A percentile compares a stretch with the other conserved stretches of the same genome.
Evolutionary conservation across 352 stramenopile species (phyloP).

Genomic region (Globisporangium paddicum): DNA sequence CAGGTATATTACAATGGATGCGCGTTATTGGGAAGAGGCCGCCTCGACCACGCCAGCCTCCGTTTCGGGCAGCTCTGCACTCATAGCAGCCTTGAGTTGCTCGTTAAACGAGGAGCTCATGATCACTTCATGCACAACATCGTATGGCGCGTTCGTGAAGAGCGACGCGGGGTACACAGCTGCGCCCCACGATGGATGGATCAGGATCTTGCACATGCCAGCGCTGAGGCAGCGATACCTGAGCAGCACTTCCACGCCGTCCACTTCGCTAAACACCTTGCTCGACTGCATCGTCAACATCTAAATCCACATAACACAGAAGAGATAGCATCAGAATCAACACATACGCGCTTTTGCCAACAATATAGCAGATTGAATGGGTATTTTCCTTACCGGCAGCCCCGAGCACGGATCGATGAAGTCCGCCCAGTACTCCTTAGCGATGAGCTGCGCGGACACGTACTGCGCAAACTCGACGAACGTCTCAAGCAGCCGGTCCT

Average conservation of each 20-base stretch:
- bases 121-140: slow-evolving; percentile 70
- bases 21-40: not conserved
- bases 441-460: slow-evolving; percentile 75
- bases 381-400: slow-evolving; percentile 65
- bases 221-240: slow-evolving; percentile 82
- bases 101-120: slow-evolving; percentile 24
- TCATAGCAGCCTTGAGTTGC: not conserved
- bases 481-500: slow-evolving; percentile 94
- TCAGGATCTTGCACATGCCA: slow-evolving; percentile 96
- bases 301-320: slow-evolving; percentile 16
- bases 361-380: not conserved
- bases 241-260: slow-evolving; percentile 90
- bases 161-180: slow-evolving; percentile 96
- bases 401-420: slow-evolving; percentile 98
- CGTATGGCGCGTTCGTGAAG: slow-evolving; percentile 91
- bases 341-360: not conserved
- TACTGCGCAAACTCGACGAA: slow-evolving; percentile 92
- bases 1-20: slow-evolving; percentile 14
- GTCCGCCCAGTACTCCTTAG: slow-evolving; percentile 91
- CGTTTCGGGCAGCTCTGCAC: slow-evolving; percentile 22
- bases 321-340: not conserved
- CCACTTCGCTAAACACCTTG: slow-evolving; percentile 96
- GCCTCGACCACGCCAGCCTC: not conserved
- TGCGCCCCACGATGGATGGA: slow-evolving; percentile 93
- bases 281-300: slow-evolving; percentile 92